Conservation (phyloP, 129 eudicot species). For the Tagetes patula region DNA sequence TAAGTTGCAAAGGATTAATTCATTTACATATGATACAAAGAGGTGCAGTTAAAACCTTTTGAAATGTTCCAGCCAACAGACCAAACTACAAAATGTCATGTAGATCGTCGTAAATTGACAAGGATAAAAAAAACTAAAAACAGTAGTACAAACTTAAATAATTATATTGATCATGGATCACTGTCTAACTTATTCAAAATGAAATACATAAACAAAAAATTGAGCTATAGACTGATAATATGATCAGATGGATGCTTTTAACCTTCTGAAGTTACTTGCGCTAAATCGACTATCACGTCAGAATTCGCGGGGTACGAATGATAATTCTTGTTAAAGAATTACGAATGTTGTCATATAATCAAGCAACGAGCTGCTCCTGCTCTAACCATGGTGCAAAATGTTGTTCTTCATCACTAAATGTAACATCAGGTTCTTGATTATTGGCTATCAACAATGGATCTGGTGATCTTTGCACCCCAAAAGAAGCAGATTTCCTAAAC, state of each 20-base stretch:
- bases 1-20: not conserved
- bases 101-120: no score
- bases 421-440: slow-evolving; percentile 28
- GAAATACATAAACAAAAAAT: slow-evolving; percentile 20
- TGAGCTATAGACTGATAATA: slow-evolving; percentile 31
- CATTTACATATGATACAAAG: not conserved
- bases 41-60: not conserved
- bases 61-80: not conserved
- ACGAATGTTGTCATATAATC: slow-evolving; percentile 28
- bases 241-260: slow-evolving; percentile 38
- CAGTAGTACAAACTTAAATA: no score
- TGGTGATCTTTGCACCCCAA: slow-evolving; percentile 48
- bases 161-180: not conserved
- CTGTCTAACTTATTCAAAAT: slow-evolving; percentile 19
- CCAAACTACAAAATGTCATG: no score
- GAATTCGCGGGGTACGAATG: slow-evolving; percentile 24
- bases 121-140: no score
- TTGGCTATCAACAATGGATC: slow-evolving; percentile 17
- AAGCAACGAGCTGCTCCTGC: slow-evolving; percentile 63
- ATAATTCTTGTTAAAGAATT: slow-evolving; percentile 36
- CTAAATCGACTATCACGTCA: slow-evolving; percentile 24
- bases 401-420: slow-evolving; percentile 38
- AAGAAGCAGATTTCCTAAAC: slow-evolving; percentile 81
- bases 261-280: slow-evolving; percentile 24
- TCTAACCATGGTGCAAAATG: slow-evolving; percentile 58